These are phyloP conservation scores for Sporisorium iseilematis-ciliati DNA, from an alignment of 1,284 basidiomycete genomes.

Conservation along the genomic window DNA sequence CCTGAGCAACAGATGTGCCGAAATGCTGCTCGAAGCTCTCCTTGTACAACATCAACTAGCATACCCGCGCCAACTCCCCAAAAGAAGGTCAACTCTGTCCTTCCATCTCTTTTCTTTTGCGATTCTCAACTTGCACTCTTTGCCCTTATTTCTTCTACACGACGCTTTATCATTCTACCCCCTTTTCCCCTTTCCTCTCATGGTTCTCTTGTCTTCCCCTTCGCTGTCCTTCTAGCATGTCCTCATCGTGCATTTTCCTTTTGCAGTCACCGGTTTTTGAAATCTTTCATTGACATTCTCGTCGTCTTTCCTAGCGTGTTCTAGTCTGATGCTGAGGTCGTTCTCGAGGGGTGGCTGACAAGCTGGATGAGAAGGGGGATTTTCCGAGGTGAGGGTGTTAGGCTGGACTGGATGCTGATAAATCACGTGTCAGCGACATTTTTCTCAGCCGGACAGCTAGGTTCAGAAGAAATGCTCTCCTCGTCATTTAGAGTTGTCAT, in stretches of 20 bases:
- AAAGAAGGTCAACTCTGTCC: neutral
- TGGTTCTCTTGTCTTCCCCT: neutral
- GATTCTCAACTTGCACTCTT: conserved; percentile 1
- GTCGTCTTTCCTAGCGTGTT: neutral
- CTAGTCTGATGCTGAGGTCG: neutral
- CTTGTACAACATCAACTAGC: conserved; percentile 3
- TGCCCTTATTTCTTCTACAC: neutral
- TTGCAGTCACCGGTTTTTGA: conserved; percentile 36
- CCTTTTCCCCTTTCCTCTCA: neutral
- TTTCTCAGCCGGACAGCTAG: conserved; percentile 4
- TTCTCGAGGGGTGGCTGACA: neutral
- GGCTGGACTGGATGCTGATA: conserved; percentile 9
- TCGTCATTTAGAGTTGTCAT: too few relatives aligned
- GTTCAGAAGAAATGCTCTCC: conserved; percentile 16
- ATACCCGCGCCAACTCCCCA: neutral
- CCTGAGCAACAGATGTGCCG: conserved; percentile 14
- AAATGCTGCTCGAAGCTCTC: neutral
- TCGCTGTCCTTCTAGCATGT: conserved; percentile 20
- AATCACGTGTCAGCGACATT: conserved; percentile 36
- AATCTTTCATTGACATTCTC: conserved; percentile 3
- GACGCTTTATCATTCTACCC: conserved; percentile 5
- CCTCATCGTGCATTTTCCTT: conserved; percentile 12
- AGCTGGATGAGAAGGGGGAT: neutral
- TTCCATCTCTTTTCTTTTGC: neutral
- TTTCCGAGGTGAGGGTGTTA: neutral